Evolutionary conservation across 2,329 filamentous ascomycete species (phyloP), one percentile per base, ranked within the genome.

Genomic region (Trichoderma simmonsii): DNA sequence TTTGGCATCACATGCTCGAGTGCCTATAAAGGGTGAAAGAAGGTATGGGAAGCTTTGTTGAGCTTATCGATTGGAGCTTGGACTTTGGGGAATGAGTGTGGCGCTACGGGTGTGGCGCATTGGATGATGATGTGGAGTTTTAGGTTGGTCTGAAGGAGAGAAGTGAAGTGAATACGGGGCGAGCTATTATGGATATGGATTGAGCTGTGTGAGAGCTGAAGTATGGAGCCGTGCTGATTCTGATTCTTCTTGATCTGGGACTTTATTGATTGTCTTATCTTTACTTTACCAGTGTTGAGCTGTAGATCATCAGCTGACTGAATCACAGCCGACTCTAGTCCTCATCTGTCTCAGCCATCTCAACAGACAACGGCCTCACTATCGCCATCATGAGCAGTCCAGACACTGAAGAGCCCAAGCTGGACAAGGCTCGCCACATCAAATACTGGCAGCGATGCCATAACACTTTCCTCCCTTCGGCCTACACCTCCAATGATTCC

Each of bases 371-470:
- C 18, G 21, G n/a, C 11, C 7, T 56, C 51, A 24, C 14, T 4
- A 65, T 39, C 18, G 0, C 18, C 59, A 56, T 3, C 14, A 70
- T 71, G 68, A 71, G 68, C 60, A 26, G 21, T 8, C 14, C 59
- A 28, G 68, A 70, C 68, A 14, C 66, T 2, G 28, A 48, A 2
- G 57, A 36, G 14, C 57, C 67, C 32, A 34, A 79, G 28, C 82
- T 92, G 73, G 84, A 92, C 78, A 89, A 86, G 72, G 85, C 88
- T 62, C 88, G 86, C 71, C 96, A 99, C 81, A 85, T 96, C 79
- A 93, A 92, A 79, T 99, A 98, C 87, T 99, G 95, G 91, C 89
- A 94, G 75, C 91, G 95, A 79, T 98, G 95, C 80, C 88, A 96
- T 75, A 92, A 92, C 80, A 92, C 91, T 28, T 88, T 92, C 73